Percentiles rank a stretch among this genome's conserved stretches.
Conservation (phyloP, 2,329 filamentous ascomycete genomes). For the Metarhizium album region DNA sequence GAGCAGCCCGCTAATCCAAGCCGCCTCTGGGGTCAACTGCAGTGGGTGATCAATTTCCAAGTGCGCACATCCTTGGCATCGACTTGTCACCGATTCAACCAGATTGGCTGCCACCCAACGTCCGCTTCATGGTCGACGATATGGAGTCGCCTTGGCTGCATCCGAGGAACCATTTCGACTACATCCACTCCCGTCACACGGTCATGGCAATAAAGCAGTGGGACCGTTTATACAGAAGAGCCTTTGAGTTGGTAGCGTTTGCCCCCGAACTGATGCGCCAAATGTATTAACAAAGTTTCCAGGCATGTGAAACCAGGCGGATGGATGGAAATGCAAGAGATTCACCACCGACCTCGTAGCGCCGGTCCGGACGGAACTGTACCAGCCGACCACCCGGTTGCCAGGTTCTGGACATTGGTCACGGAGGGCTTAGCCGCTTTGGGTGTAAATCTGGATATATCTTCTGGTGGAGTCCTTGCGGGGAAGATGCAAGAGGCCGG, state of each 20-base stretch:
- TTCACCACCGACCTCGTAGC: constrained; percentile 37
- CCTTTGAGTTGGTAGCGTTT: constrained; percentile 30
- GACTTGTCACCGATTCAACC: constrained; percentile 40
- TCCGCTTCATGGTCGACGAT: constrained; percentile 46
- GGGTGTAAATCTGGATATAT: constrained; percentile 36
- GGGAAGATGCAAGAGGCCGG: constrained; percentile 38
- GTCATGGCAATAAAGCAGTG: constrained; percentile 47
- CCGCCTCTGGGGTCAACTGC: neutral
- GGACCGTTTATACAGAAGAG: constrained; percentile 35
- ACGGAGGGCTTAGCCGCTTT: constrained; percentile 31
- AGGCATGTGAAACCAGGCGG: constrained; percentile 43
- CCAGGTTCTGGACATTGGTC: constrained; percentile 36
- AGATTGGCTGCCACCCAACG: constrained; percentile 42
- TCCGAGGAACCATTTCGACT: constrained; percentile 44
- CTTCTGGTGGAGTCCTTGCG: constrained; percentile 29
- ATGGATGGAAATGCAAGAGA: constrained; percentile 46
- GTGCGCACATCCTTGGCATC: constrained; percentile 32
- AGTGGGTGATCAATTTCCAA: constrained; percentile 37
- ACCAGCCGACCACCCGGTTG: constrained; percentile 28
- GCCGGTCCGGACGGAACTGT: constrained; percentile 29
- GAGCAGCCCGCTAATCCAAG: neutral
- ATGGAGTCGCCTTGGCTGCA: constrained; percentile 46
- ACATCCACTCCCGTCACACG: constrained; percentile 48
- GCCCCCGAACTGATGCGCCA: neutral
- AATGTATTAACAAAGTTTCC: neutral